Evolutionary conservation across 2,329 filamentous ascomycete species (phyloP).

Genomic region (Penicillium sp.): DNA sequence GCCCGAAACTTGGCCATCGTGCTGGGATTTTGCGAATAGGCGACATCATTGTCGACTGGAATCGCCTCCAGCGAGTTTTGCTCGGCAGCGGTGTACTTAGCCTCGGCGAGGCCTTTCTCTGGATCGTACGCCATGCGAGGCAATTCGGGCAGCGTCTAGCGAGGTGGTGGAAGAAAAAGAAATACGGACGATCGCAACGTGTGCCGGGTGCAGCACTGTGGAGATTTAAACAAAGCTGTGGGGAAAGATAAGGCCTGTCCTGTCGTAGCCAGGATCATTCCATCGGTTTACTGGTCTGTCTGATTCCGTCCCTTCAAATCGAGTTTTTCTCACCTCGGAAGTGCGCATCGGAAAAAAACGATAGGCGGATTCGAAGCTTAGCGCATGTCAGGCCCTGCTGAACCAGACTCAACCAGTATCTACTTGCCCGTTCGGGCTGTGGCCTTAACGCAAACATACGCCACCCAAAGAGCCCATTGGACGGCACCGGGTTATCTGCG

Average conservation of each 20-base stretch:
- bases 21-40: conserved; percentile 1
- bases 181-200: neutral
- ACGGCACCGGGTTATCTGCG: neutral
- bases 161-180: neutral
- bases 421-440: neutral
- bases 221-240: neutral
- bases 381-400: neutral
- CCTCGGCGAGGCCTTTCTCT: conserved; percentile 13
- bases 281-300: neutral
- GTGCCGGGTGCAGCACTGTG: neutral
- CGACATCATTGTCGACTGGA: conserved; percentile 3
- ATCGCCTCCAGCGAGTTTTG: conserved; percentile 5
- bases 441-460: neutral
- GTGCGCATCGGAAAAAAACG: neutral
- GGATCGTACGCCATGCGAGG: conserved; percentile 13
- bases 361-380: conserved; percentile 1
- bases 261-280: neutral
- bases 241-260: conserved; percentile 8
- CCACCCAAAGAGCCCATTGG: conserved; percentile 3
- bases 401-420: neutral
- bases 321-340: neutral
- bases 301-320: neutral
- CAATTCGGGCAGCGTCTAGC: neutral
- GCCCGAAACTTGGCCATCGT: conserved; percentile 32
- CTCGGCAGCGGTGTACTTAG: conserved; percentile 7